Base-by-base conservation (phyloP, 2,329 filamentous ascomycete species). In the Colletotrichum tropicale region DNA sequence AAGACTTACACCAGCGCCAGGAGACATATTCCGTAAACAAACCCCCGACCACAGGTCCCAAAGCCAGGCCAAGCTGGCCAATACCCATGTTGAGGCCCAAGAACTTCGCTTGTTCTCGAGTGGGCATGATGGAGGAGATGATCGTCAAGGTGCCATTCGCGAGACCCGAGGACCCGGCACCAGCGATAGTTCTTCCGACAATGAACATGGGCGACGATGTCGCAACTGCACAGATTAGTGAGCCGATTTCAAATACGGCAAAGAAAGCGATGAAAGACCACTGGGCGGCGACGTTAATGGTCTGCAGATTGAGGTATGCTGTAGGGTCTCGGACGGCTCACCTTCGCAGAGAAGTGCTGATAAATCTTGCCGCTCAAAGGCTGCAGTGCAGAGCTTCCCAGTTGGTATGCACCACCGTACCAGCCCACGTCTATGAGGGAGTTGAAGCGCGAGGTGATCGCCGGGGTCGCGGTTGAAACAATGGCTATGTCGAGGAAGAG, bases 221-320 rank as follows among this genome's bases (percentile, higher is more conserved):
- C 0, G 90, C 87, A 66, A 86, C 77, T 70, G 83, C 91, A 76
- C 90, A 92, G n/a, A 93, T 80, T 5, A 89, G 77, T 0, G 88
- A 90, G 3, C 91, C 91, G 1, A 91, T 26, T 78, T 92, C 89
- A 76, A 93, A 92, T 55, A 91, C 70, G 43, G 81, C 77, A 32
- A 92, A 83, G 58, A 88, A 86, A 66, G 71, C 66, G 8, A 86
- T 78, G 64, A 85, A 87, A 0, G 84, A 80, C 81, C 83, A 85
- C 82, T 86, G 77, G 10, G 58, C 8, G 64, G 56, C 24, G 2
- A 9, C 30, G 15, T 58, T 10, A 58, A 52, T 21, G 8, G 16
- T 10, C 24, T 8, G 55, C 24, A 8, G 5, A 16, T 4, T 18
- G 8, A 12, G 21, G 24, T 21, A 13, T 4, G 10, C 10, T 12